Percentiles rank a stretch among this genome's conserved stretches.
Conservation (phyloP, 106 monocot genomes). For the Allium fistulosum region DNA sequence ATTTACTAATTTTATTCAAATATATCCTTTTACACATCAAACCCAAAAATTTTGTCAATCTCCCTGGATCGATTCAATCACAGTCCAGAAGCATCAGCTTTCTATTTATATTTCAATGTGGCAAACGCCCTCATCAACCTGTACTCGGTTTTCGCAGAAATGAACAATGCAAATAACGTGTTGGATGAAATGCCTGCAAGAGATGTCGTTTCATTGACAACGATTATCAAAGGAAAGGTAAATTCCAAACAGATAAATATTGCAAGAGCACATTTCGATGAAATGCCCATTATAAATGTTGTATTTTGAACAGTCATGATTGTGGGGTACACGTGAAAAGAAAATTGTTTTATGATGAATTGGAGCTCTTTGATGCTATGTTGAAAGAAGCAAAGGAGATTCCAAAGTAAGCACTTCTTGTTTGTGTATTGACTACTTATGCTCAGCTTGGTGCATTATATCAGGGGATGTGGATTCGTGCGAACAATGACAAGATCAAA, state of each 20-base stretch:
- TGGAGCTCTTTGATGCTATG: conserved; percentile 26
- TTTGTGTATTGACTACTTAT: conserved; percentile 30
- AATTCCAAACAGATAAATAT: not conserved
- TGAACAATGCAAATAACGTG: not conserved
- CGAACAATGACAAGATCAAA: conserved; percentile 13
- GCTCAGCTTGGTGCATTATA: conserved; percentile 33
- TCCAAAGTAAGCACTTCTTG: conserved; percentile 29
- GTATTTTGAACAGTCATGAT: conserved; percentile 15
- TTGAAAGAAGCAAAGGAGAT: conserved; percentile 1
- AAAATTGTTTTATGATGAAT: conserved; percentile 19
- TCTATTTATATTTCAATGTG: conserved; percentile 1
- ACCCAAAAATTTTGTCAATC: not conserved
- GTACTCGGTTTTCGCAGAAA: conserved; percentile 3
- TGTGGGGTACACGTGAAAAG: conserved; percentile 14
- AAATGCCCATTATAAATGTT: conserved; percentile 4
- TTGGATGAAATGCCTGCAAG: conserved; percentile 16
- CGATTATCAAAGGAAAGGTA: conserved; percentile 8
- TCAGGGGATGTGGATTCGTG: conserved; percentile 40
- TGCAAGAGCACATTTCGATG: conserved; percentile 3
- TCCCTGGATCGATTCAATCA: conserved; percentile 5
- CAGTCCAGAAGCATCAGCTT: conserved; percentile 1
- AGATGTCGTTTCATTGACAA: conserved; percentile 18
- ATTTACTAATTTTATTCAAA: not conserved
- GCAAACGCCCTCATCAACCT: conserved; percentile 11
- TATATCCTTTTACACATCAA: conserved; percentile 1